phyloP scores from a whole-genome alignment of 768 basidiomycete genomes.

The Dentipellis fragilis region DNA sequence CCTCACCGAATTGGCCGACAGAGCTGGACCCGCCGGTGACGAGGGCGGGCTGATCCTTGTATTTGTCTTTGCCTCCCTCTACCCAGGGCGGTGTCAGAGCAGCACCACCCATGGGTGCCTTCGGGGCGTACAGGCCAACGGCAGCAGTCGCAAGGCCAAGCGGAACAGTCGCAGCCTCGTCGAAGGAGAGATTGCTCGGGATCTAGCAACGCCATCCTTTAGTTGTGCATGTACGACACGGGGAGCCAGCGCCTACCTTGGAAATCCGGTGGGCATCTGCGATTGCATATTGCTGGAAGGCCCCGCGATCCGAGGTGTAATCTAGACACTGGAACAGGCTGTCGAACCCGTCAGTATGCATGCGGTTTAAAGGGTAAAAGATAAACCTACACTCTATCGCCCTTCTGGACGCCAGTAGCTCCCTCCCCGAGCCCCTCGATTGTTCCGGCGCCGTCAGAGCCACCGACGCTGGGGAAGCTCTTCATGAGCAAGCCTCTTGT shows the following conservation, averaged over 20 bases:
- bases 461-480: conserved; percentile 14
- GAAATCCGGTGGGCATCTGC: conserved; percentile 12
- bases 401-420: conserved; percentile 15
- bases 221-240: background rate
- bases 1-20: conserved; percentile 39
- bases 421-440: conserved; percentile 19
- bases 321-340: conserved; percentile 7
- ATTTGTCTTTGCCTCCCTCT: conserved; percentile 27
- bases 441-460: conserved; percentile 17
- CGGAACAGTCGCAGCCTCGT: conserved; percentile 39
- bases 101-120: conserved; percentile 23
- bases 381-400: conserved; percentile 17
- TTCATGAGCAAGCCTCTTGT: conserved; percentile 13
- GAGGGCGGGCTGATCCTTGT: conserved; percentile 33
- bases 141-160: conserved; percentile 39
- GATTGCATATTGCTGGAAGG: conserved; percentile 15
- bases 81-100: conserved; percentile 31
- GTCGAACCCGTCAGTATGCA: background rate
- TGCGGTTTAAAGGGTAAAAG: background rate
- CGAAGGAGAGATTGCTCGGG: conserved; percentile 35
- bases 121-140: conserved; percentile 35
- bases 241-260: conserved; percentile 1
- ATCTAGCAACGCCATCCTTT: conserved; percentile 22
- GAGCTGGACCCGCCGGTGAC: conserved; percentile 40
- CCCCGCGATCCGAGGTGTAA: background rate